These are phyloP conservation scores for Rubia balearica DNA, from an alignment of 305 asterid species.

Conservation along the genomic window DNA sequence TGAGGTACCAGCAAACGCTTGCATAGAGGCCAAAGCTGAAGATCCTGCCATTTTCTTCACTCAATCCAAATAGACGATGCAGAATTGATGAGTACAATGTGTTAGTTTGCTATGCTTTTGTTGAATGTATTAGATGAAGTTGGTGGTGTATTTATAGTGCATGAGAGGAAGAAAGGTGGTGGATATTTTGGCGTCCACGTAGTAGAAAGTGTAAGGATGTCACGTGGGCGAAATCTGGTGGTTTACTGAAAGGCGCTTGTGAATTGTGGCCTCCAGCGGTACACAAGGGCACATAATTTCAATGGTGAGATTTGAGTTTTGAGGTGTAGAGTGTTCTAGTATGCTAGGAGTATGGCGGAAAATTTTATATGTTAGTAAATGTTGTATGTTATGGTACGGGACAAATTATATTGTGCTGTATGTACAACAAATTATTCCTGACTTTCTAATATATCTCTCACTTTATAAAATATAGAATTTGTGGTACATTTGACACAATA, in stretches of 20 bases:
- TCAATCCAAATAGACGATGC: no score
- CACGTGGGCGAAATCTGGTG: conserved; percentile 17
- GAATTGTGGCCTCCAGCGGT: not conserved
- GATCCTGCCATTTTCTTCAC: conserved; percentile 15
- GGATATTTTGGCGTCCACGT: conserved; percentile 24
- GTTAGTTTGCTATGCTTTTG: not conserved
- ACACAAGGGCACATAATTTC: not conserved
- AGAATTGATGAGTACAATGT: no score
- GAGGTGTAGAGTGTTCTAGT: conserved; percentile 10
- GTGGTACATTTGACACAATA: no score
- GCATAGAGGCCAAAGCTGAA: conserved; percentile 29
- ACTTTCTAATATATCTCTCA: no score
- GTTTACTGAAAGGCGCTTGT: not conserved
- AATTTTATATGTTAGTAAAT: no score
- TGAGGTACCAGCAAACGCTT: conserved; percentile 24
- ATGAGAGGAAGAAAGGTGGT: conserved; percentile 14
- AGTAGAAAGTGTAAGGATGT: conserved; percentile 5
- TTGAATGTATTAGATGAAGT: not conserved
- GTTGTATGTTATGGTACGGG: no score
- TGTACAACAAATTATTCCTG: no score
- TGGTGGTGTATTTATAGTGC: not conserved
- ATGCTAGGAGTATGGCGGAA: not conserved
- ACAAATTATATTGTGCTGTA: no score
- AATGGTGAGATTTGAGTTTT: not conserved
- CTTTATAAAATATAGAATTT: no score